A percentile compares a stretch with the other conserved stretches of the same genome.
Conservation (phyloP, 2,329 filamentous ascomycete genomes). For the Fusarium lyarnte region DNA sequence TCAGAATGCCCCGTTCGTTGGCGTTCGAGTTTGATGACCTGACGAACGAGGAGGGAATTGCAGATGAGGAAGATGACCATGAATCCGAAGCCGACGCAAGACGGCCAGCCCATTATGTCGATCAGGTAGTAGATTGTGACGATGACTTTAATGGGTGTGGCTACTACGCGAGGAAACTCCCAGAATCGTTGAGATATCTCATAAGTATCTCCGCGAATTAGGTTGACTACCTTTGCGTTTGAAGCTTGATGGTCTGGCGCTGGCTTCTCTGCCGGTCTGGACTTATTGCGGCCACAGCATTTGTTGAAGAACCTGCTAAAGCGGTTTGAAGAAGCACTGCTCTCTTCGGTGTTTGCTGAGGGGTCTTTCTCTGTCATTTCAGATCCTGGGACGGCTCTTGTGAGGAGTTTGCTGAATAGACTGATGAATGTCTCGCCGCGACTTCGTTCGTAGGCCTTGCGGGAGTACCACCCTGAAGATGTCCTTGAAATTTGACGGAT, state of each 20-base stretch:
- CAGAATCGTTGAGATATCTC: slow-evolving; percentile 86
- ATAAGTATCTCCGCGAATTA: slow-evolving; percentile 85
- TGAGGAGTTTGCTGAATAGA: slow-evolving; percentile 51
- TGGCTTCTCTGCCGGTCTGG: background rate
- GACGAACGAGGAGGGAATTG: slow-evolving; percentile 74
- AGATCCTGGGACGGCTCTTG: slow-evolving; percentile 51
- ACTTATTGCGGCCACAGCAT: slow-evolving; percentile 30
- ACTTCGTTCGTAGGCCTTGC: slow-evolving; percentile 84
- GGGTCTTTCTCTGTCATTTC: slow-evolving; percentile 51
- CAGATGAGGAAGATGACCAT: slow-evolving; percentile 74
- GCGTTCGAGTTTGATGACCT: slow-evolving; percentile 74
- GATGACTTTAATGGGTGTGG: slow-evolving; percentile 79
- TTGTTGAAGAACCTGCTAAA: slow-evolving; percentile 23
- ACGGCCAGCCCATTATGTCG: slow-evolving; percentile 81
- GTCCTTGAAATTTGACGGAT: slow-evolving; percentile 50
- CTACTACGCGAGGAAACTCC: slow-evolving; percentile 82
- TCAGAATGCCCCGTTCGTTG: slow-evolving; percentile 79
- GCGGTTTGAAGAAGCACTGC: background rate
- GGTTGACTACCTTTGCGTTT: slow-evolving; percentile 89
- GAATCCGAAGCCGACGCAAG: slow-evolving; percentile 76
- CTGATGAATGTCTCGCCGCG: slow-evolving; percentile 71
- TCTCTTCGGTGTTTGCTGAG: background rate
- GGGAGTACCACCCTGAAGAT: slow-evolving; percentile 76
- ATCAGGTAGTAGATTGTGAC: slow-evolving; percentile 72
- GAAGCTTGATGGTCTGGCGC: slow-evolving; percentile 68